phyloP scores from a whole-genome alignment of 805 yeast species.

The Candida michaelii region DNA sequence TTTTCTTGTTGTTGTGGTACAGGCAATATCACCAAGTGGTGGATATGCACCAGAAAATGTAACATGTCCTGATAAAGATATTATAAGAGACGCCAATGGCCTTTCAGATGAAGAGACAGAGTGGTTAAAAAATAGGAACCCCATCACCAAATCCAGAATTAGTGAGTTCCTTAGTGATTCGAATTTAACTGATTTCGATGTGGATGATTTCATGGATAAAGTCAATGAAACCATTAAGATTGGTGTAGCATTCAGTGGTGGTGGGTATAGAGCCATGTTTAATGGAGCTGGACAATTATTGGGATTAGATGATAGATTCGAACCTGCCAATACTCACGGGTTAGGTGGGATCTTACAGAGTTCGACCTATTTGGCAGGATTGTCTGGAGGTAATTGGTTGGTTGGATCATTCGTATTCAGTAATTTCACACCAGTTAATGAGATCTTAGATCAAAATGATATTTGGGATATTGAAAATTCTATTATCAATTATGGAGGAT shows the following conservation, averaged over 20 bases:
- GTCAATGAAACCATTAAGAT: constrained; percentile 31
- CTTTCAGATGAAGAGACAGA: constrained; percentile 47
- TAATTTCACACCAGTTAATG: constrained; percentile 54
- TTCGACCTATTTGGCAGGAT: constrained; percentile 71
- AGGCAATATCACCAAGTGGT: constrained; percentile 20
- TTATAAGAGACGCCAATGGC: constrained; percentile 48
- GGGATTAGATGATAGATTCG: constrained; percentile 74
- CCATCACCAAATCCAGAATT: constrained; percentile 46
- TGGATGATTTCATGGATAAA: constrained; percentile 33
- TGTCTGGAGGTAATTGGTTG: constrained; percentile 64
- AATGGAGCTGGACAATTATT: constrained; percentile 81
- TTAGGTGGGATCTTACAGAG: constrained; percentile 77
- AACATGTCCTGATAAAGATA: constrained; percentile 45
- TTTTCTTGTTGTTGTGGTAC: background rate
- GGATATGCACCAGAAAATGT: constrained; percentile 62
- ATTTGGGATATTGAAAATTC: constrained; percentile 54
- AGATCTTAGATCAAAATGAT: constrained; percentile 23
- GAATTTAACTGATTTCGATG: constrained; percentile 48
- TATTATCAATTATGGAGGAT: constrained; percentile 66
- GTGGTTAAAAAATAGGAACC: constrained; percentile 54
- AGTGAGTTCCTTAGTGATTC: constrained; percentile 47
- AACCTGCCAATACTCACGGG: constrained; percentile 50
- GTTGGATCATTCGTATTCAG: constrained; percentile 64
- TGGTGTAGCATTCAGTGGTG: constrained; percentile 45
- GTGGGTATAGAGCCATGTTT: constrained; percentile 90